Conservation (phyloP, 176 grass and related monocot genomes). For the Musa troglodytarum region DNA sequence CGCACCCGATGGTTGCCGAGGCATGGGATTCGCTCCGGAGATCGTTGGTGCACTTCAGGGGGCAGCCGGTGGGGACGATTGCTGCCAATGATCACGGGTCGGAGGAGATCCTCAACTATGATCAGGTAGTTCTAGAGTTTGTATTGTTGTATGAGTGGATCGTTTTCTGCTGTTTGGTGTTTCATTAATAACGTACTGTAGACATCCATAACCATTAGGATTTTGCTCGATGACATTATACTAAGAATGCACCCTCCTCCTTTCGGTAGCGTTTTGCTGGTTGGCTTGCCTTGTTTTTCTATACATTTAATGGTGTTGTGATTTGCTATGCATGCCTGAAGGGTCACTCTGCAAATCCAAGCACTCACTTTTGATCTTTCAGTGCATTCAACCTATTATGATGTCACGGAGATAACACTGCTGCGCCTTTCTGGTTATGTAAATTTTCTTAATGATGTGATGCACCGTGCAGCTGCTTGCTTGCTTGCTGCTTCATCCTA, state of each 20-base stretch:
- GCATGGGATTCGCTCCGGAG: conserved; percentile 11
- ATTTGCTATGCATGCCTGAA: not conserved
- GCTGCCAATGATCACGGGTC: conserved; percentile 11
- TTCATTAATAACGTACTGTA: too few species aligned
- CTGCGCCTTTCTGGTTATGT: too few species aligned
- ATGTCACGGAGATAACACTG: too few species aligned
- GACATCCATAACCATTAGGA: not conserved
- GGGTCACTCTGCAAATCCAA: not conserved
- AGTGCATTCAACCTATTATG: not conserved
- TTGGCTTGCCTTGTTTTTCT: not conserved
- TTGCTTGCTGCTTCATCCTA: not conserved
- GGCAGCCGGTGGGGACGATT: conserved; percentile 13
- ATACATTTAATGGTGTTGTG: not conserved
- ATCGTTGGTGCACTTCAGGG: conserved; percentile 5
- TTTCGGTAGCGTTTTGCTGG: not conserved
- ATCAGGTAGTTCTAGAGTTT: conserved; percentile 6
- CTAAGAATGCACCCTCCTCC: not conserved
- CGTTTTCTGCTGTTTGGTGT: not conserved
- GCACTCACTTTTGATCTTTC: not conserved
- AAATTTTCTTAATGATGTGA: too few species aligned
- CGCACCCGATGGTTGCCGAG: conserved; percentile 5
- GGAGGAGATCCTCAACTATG: conserved; percentile 15
- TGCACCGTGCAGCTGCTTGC: not conserved
- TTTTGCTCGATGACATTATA: not conserved
- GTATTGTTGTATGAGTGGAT: not conserved